Evolutionary conservation across 1,284 basidiomycete genomes (phyloP), one percentile per base, ranked within the genome.

Genomic region (Macrocystidia cucumis): DNA sequence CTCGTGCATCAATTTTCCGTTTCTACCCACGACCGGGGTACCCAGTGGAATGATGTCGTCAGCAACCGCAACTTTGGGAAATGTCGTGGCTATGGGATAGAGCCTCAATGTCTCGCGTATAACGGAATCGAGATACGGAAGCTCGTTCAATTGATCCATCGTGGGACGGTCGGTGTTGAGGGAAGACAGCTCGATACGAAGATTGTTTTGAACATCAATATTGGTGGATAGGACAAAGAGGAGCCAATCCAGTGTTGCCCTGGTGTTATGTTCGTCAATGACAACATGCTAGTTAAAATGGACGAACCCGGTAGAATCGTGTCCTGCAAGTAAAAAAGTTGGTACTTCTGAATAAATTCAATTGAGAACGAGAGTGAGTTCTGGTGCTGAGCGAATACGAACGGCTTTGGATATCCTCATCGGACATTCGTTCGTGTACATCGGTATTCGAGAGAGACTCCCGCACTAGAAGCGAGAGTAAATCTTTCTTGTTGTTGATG

Each of bases 371-470:
- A n/a, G n/a, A n/a, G n/a, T n/a, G n/a, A n/a, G n/a, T n/a, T n/a
- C n/a, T n/a, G n/a, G n/a, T n/a, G n/a, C n/a, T n/a, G n/a, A n/a
- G n/a, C n/a, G n/a, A n/a, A 12, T 44, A 73, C 69, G 62, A 64
- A 76, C 88, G 88, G 4, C 77, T 74, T 18, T 83, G 47, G 0
- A 91, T 77, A 44, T 90, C 87, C 16, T 74, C 69, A 44, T 91
- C 85, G 14, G 66, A 67, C 62, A 91, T 58, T 25, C 67, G 63
- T 45, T 85, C 77, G 18, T 52, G 63, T n/a, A 72, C 69, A 0
- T 71, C 63, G 5, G 78, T 49, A 35, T 79, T 59, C 3, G 71
- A 68, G 62, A 79, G 69, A 48, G 86, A 87, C 5, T 81, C 74
- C 30, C 66, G 64, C 29, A 86, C 67, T 12, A 81, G 52, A 6